Evolutionary conservation across 2,329 filamentous ascomycete species (phyloP), one percentile per base, ranked within the genome.

Genomic region (Stagonosporopsis rhizophila): DNA sequence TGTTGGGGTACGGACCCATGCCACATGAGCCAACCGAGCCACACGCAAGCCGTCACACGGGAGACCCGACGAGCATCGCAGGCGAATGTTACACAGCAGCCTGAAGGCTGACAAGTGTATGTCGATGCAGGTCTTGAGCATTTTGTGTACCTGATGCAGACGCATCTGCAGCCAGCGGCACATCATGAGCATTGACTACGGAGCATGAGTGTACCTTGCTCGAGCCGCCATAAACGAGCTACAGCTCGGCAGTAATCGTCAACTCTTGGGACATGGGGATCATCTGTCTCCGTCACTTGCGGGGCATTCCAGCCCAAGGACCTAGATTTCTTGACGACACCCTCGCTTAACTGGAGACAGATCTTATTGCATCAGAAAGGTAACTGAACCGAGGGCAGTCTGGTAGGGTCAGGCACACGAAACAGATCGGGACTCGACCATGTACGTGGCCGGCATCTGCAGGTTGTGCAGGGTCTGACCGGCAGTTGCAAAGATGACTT

Each of bases 11-110:
- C 55, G 32, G 51, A 54, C 46, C 61, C 59, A 53, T 58, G 59
- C 52, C 56, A 59, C 55, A 38, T 44, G 44, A 52, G 27, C 55
- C 55, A 22, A 37, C 44, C 34, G 44, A 44, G 54, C 42, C 53
- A 40, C 42, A 42, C 38, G 48, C 54, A 52, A 55, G 32, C 38
- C 42, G 35, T 42, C 28, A 34, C 44, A 55, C 56, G 47, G 44
- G 46, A 58, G 50, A 49, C 37, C 51, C 44, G 59, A 58, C 56
- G 35, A 41, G 45, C 47, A 48, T 23, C 48, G 38, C 22, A 59
- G 42, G 57, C 56, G 48, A 37, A 28, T 57, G 63, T 69, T 61
- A 52, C 65, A 69, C 65, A 44, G 32, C 66, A 67, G 54, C 41
- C n/a, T 20, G 47, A 47, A 14, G 41, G 47, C 47, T 38, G 46